Evolutionary conservation across 2,329 filamentous ascomycete species (phyloP).

Genomic region (Davidsoniella neocaledoniae): DNA sequence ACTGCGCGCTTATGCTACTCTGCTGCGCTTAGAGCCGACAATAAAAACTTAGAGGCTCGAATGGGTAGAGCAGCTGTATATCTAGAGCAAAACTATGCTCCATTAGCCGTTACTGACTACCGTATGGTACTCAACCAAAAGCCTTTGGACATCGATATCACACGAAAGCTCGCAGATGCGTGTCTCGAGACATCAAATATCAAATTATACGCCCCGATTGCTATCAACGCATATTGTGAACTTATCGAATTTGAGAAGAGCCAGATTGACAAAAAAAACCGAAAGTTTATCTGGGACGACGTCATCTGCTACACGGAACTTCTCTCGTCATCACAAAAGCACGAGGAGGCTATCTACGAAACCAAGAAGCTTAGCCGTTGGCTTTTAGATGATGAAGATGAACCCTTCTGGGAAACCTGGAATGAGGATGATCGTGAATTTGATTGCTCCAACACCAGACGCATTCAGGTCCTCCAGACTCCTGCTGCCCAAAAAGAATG

Average conservation of each 20-base stretch:
- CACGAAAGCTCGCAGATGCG: conserved; percentile 39
- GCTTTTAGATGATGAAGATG: conserved; percentile 59
- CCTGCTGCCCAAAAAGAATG: conserved; percentile 32
- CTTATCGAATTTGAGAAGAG: conserved; percentile 27
- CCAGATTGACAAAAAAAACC: conserved; percentile 19
- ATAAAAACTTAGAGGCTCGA: conserved; percentile 38
- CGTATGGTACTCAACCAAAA: conserved; percentile 33
- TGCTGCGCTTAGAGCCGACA: conserved; percentile 40
- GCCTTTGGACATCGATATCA: conserved; percentile 36
- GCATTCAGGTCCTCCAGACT: conserved; percentile 45
- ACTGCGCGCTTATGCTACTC: conserved; percentile 43
- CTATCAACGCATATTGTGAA: conserved; percentile 31
- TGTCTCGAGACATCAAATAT: conserved; percentile 34
- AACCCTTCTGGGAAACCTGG: conserved; percentile 60
- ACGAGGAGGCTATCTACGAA: conserved; percentile 47
- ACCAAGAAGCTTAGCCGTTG: conserved; percentile 63
- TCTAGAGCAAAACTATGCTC: conserved; percentile 36
- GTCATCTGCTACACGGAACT: conserved; percentile 75
- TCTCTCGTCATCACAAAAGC: conserved; percentile 46
- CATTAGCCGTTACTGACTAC: conserved; percentile 40
- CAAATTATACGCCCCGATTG: conserved; percentile 22
- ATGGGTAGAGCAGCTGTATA: conserved; percentile 42
- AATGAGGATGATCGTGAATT: conserved; percentile 74
- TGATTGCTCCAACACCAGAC: conserved; percentile 57
- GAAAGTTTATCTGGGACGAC: conserved; percentile 54